Evolutionary conservation across 2,329 filamentous ascomycete species (phyloP).

Genomic region (Hypoxylon sp.): DNA sequence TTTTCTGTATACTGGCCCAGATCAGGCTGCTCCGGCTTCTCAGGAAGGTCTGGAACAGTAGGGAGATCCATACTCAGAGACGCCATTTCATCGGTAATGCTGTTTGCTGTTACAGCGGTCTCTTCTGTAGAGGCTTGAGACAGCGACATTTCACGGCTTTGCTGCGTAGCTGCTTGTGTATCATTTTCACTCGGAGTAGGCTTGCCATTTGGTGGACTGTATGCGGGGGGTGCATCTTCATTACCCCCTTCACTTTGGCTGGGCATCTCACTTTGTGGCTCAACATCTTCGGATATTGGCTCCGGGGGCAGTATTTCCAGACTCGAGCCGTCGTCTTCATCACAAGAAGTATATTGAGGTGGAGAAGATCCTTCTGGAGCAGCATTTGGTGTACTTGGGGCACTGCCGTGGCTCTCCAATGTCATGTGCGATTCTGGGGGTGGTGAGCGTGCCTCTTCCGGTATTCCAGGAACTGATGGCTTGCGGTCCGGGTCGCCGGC

Average conservation of each 20-base stretch:
- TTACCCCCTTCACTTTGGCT: neutral
- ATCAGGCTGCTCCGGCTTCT: constrained; percentile 63
- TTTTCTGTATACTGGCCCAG: constrained; percentile 67
- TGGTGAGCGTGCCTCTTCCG: constrained; percentile 14
- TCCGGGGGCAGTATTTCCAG: constrained; percentile 40
- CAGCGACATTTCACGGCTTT: constrained; percentile 1
- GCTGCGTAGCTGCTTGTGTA: neutral
- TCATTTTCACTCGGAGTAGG: neutral
- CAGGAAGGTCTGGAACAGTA: constrained; percentile 59
- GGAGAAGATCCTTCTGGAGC: constrained; percentile 17
- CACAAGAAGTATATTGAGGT: constrained; percentile 14
- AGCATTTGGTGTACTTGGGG: constrained; percentile 31
- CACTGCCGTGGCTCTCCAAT: constrained; percentile 54
- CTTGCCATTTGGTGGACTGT: neutral
- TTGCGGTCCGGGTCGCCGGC: constrained; percentile 22
- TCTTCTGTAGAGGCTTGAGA: constrained; percentile 7
- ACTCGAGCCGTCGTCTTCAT: constrained; percentile 32
- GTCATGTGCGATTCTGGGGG: constrained; percentile 53
- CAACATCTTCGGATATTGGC: constrained; percentile 38
- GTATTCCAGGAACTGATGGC: constrained; percentile 26
- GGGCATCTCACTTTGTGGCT: neutral
- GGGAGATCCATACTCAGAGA: constrained; percentile 47
- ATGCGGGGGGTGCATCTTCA: neutral
- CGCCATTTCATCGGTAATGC: constrained; percentile 29
- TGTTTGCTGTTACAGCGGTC: constrained; percentile 3